Evolutionary conservation across 2,329 filamentous ascomycete genomes (phyloP).

Genomic region (Macroventuria anomochaeta): DNA sequence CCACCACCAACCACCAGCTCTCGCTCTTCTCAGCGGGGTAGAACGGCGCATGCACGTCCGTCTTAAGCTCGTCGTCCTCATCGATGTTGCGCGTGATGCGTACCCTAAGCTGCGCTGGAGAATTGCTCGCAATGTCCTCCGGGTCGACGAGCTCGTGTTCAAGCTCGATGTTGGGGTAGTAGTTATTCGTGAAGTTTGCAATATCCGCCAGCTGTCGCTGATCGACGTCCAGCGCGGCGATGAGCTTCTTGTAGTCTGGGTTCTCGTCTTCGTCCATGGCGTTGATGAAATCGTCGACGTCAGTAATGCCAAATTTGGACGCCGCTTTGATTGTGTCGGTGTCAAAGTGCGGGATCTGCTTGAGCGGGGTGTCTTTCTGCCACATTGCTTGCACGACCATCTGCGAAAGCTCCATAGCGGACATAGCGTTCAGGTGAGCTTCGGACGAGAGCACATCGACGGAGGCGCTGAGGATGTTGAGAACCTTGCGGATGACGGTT

Average conservation of each 20-base stretch:
- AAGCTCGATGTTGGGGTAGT: constrained; percentile 93
- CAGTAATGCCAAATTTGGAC: constrained; percentile 81
- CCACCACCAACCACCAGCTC: constrained; percentile 98
- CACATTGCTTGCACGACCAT: constrained; percentile 99
- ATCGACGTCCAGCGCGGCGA: constrained; percentile 78
- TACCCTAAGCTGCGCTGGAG: constrained; percentile 81
- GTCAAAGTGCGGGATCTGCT: constrained; percentile 96
- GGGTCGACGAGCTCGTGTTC: constrained; percentile 85
- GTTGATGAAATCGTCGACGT: constrained; percentile 98
- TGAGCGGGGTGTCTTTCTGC: constrained; percentile 95
- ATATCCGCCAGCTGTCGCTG: constrained; percentile 85
- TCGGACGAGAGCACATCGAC: constrained; percentile 96
- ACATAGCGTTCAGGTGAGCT: constrained; percentile 95
- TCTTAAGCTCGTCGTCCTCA: constrained; percentile 75
- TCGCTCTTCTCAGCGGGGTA: constrained; percentile 92
- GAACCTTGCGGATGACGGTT: constrained; percentile 79
- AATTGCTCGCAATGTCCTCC: constrained; percentile 79
- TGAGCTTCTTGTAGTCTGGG: constrained; percentile 75
- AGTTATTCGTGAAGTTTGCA: constrained; percentile 94
- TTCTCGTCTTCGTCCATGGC: constrained; percentile 97
- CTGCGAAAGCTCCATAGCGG: constrained; percentile 98
- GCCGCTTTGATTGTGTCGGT: constrained; percentile 82
- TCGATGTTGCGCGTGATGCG: constrained; percentile 82
- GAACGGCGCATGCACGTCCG: constrained; percentile 91
- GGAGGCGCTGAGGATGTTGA: constrained; percentile 86